Conservation (phyloP, 169 alveolate genomes). For the Hepatocystis sp. region DNA sequence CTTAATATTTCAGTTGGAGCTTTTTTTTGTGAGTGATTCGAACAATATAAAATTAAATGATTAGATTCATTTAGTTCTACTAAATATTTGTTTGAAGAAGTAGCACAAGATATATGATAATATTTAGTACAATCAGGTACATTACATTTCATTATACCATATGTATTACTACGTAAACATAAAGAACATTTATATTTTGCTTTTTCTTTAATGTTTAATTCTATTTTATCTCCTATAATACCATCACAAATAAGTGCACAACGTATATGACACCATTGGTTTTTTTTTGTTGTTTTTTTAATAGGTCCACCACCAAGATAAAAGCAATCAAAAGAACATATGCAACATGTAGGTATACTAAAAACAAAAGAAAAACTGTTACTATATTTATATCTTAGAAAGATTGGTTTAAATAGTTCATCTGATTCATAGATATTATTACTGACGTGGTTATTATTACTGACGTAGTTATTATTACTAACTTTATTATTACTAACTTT, state of each 20-base stretch:
- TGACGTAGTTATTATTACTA: background rate
- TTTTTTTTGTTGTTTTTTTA: conserved; percentile 81
- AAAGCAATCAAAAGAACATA: conserved; percentile 85
- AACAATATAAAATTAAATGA: conserved; percentile 82
- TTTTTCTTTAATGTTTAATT: conserved; percentile 73
- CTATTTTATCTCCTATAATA: conserved; percentile 71
- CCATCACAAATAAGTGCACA: conserved; percentile 80
- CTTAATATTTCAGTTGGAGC: conserved; percentile 87
- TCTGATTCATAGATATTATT: background rate
- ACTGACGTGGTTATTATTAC: background rate
- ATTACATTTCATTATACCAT: conserved; percentile 83
- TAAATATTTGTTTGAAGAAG: conserved; percentile 82
- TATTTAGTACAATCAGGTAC: conserved; percentile 83
- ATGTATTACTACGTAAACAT: conserved; percentile 69
- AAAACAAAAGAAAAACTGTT: conserved; percentile 31
- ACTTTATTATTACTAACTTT: background rate
- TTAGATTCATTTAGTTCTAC: conserved; percentile 81
- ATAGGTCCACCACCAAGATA: conserved; percentile 87
- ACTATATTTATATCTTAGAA: conserved; percentile 24
- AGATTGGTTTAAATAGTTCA: too few species aligned
- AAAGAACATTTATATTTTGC: conserved; percentile 82
- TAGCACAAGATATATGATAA: conserved; percentile 86
- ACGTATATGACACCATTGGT: conserved; percentile 86
- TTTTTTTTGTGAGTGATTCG: conserved; percentile 82
- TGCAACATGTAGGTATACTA: conserved; percentile 82